Evolutionary conservation across 2,329 filamentous ascomycete genomes (phyloP).

Genomic region (Pseudogymnoascus verrucosus): DNA sequence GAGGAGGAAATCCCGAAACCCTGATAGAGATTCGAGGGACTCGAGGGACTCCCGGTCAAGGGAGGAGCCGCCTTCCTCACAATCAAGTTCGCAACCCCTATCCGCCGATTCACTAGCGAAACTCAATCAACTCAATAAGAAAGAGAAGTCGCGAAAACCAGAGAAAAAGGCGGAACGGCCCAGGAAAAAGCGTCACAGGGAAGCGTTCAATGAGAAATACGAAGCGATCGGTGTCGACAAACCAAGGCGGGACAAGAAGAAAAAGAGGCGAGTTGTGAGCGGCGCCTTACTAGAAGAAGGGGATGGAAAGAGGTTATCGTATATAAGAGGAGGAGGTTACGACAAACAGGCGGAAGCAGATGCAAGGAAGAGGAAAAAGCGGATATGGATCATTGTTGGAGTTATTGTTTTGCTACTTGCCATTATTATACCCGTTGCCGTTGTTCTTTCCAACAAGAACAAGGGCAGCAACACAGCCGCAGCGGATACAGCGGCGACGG

Average conservation of each 20-base stretch:
- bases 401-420: slow-evolving; percentile 48
- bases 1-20: not conserved
- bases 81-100: slow-evolving; percentile 22
- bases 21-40: not conserved
- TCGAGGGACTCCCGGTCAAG: not conserved
- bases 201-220: slow-evolving; percentile 19
- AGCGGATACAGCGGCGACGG: slow-evolving; percentile 13
- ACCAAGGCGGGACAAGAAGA: slow-evolving; percentile 25
- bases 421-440: slow-evolving; percentile 60
- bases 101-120: slow-evolving; percentile 26
- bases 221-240: slow-evolving; percentile 19
- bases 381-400: slow-evolving; percentile 52
- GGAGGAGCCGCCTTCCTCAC: slow-evolving; percentile 15
- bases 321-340: slow-evolving; percentile 38
- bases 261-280: slow-evolving; percentile 58
- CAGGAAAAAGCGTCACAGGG: slow-evolving; percentile 18
- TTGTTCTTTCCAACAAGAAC: slow-evolving; percentile 58
- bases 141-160: slow-evolving; percentile 12
- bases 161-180: slow-evolving; percentile 8
- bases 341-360: slow-evolving; percentile 36
- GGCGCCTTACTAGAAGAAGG: slow-evolving; percentile 64
- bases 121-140: slow-evolving; percentile 24
- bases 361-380: slow-evolving; percentile 49
- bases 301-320: slow-evolving; percentile 43
- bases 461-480: slow-evolving; percentile 19